phyloP scores from a whole-genome alignment of 441 rosid genomes.

The Geranium incanum region DNA sequence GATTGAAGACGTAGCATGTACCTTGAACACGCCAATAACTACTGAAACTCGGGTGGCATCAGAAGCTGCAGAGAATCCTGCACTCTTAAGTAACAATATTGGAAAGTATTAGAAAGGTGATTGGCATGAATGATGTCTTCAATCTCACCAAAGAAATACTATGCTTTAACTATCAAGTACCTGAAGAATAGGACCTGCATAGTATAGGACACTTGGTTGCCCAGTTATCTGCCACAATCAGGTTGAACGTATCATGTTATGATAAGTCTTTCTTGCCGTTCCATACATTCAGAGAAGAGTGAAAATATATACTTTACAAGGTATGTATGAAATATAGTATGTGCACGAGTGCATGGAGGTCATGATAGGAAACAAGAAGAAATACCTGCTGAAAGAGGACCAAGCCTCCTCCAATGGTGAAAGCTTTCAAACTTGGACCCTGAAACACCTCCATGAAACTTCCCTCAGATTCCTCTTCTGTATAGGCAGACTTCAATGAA shows the following conservation, averaged over 20 bases:
- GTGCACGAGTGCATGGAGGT: neutral
- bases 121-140: neutral
- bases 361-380: slow-evolving; percentile 13
- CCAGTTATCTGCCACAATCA: slow-evolving; percentile 76
- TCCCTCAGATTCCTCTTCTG: slow-evolving; percentile 56
- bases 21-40: slow-evolving; percentile 86
- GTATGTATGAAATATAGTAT: neutral
- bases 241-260: slow-evolving; percentile 5
- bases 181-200: slow-evolving; percentile 97
- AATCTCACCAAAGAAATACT: slow-evolving; percentile 17
- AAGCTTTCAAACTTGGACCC: slow-evolving; percentile 87
- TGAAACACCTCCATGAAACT: slow-evolving; percentile 77
- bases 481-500: slow-evolving; percentile 60
- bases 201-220: slow-evolving; percentile 93
- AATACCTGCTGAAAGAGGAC: slow-evolving; percentile 94
- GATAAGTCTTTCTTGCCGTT: neutral
- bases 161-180: slow-evolving; percentile 30
- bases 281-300: neutral
- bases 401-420: slow-evolving; percentile 86
- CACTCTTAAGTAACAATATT: slow-evolving; percentile 47
- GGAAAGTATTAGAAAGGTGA: slow-evolving; percentile 15
- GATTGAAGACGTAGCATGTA: slow-evolving; percentile 17
- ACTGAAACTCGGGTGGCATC: slow-evolving; percentile 95
- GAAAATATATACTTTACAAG: too few species aligned
- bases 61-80: slow-evolving; percentile 96